Percentiles rank a stretch among this genome's conserved stretches.
phyloP scores from a whole-genome alignment of 305 asterid species.

The Galium porrigens region DNA sequence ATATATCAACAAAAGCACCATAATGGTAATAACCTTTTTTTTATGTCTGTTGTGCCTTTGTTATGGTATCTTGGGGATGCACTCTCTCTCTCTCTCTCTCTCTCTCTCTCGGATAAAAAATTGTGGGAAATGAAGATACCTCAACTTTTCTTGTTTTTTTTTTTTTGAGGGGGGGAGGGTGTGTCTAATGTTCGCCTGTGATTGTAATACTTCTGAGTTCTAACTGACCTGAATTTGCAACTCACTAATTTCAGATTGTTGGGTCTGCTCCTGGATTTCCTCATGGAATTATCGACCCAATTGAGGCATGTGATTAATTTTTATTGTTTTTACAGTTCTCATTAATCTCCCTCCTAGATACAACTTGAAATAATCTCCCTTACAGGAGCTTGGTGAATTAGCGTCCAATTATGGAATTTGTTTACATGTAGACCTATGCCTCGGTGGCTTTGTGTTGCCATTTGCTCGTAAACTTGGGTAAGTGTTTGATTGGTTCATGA shows the following conservation, averaged over 20 bases:
- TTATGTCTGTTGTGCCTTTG: no score
- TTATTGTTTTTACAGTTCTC: conserved; percentile 14
- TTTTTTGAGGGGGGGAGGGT: no score
- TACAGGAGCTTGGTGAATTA: conserved; percentile 85
- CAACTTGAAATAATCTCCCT: conserved; percentile 15
- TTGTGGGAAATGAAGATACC: no score
- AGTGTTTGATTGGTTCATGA: conserved; percentile 9
- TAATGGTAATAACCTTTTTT: conserved; percentile 44
- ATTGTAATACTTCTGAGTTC: no score
- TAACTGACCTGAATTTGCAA: no score
- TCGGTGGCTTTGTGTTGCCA: conserved; percentile 93
- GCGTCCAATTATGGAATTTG: conserved; percentile 53
- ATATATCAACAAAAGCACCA: conserved; percentile 61
- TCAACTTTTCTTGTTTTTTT: no score
- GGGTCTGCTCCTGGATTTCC: conserved; percentile 99
- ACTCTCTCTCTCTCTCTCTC: no score
- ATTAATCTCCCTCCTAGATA: conserved; percentile 16
- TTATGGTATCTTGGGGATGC: no score
- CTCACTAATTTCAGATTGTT: conserved; percentile 47
- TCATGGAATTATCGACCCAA: conserved; percentile 95
- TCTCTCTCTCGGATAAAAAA: no score
- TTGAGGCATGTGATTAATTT: conserved; percentile 45
- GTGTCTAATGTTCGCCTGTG: no score
- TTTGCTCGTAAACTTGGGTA: conserved; percentile 98
- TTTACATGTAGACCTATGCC: conserved; percentile 95